Base-by-base conservation (phyloP, 2,329 filamentous ascomycete species). In the Ceratocystis cubensis region DNA sequence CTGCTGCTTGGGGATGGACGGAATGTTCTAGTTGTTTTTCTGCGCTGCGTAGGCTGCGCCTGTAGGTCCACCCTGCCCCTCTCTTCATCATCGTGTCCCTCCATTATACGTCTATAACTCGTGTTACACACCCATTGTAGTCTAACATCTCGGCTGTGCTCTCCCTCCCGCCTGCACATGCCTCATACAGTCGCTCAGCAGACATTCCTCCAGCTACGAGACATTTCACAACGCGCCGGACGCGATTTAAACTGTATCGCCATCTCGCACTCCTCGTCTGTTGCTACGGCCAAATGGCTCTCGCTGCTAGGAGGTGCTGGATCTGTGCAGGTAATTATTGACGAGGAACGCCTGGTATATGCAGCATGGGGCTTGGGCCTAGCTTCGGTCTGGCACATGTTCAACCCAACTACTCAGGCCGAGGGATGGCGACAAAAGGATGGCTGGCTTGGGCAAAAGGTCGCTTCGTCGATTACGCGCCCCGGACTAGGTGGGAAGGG, bases 321-420 rank as follows among this genome's bases (percentile, higher is more conserved):
- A 80, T 79, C 78, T 72, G 77, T 85, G 37, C 77, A 81, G 69
- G 73, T 85, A 2, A 73, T 85, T 66, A 74, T 84, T 66, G 83
- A 85, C 73, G 78, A 83, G 70, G 78, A 81, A 67, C 79, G 82
- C 67, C 77, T 80, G 69, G 71, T 84, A 45, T 85, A 86, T 70
- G 81, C 83, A 1, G 78, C 81, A 10, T 85, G 82, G 82, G 83
- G 83, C 1, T 75, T 85, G 3, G 82, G 83, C 0, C 72, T 80
- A 5, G 78, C 78, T 28, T 76, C 72, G 61, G 73, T 79, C 62
- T 82, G 80, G 80, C 79, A 78, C 71, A 77, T 82, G 66, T 78
- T 83, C 70, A 81, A 82, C 74, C 81, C 81, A 63, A 75, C 77
- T 59, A 80, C 80, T 10, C 80, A 82, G 73, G 73, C 79, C 48